Evolutionary conservation across 331 rosid species (phyloP).

Genomic region (Malus hybrid): DNA sequence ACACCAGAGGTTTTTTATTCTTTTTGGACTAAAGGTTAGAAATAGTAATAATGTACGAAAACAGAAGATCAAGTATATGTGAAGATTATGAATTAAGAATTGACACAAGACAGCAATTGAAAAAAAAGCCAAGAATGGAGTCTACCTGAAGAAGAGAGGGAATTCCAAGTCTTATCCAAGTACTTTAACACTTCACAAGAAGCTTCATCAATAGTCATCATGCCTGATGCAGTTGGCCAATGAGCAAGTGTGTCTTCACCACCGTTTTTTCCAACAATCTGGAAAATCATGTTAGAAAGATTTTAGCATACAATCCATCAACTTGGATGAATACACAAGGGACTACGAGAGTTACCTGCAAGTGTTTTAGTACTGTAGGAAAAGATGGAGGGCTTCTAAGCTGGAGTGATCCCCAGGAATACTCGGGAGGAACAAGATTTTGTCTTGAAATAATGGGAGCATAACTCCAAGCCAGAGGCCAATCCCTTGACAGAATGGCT

Average conservation of each 20-base stretch:
- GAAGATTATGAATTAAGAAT: background rate
- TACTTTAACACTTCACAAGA: constrained; percentile 80
- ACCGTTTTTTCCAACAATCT: constrained; percentile 78
- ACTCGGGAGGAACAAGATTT: constrained; percentile 73
- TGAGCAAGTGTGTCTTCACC: constrained; percentile 98
- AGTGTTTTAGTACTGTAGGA: constrained; percentile 73
- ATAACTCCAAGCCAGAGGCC: constrained; percentile 98
- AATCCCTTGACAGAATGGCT: constrained; percentile 78
- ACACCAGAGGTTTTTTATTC: background rate
- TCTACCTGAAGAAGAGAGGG: constrained; percentile 78
- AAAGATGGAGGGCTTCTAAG: constrained; percentile 85
- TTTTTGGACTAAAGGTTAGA: background rate
- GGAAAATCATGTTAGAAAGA: constrained; percentile 22
- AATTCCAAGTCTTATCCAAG: constrained; percentile 75
- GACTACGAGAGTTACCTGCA: constrained; percentile 50
- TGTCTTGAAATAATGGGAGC: constrained; percentile 78
- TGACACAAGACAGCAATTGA: background rate
- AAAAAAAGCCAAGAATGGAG: background rate
- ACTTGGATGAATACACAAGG: constrained; percentile 9
- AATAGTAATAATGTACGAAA: background rate
- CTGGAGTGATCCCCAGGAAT: constrained; percentile 87
- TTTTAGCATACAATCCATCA: constrained; percentile 4
- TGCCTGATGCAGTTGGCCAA: constrained; percentile 79
- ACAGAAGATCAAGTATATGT: background rate
- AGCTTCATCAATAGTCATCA: constrained; percentile 81